These are phyloP conservation scores for Malassezia pachydermatis DNA, from an alignment of 1,284 basidiomycete genomes.

Conservation along the genomic window DNA sequence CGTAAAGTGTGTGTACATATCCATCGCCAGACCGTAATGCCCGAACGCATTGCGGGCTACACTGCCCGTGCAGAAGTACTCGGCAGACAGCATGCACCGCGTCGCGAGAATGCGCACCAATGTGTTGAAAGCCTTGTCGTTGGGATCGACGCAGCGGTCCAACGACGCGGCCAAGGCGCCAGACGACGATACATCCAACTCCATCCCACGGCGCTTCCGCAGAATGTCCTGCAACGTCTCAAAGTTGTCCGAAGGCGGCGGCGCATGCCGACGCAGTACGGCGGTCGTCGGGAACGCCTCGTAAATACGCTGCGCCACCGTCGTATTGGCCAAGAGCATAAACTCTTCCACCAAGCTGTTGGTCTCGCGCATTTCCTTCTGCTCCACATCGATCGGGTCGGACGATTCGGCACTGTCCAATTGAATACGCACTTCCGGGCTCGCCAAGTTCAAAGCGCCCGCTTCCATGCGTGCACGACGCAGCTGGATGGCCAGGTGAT, in stretches of 20 bases:
- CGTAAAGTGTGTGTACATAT: conserved; percentile 98
- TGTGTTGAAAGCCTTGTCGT: conserved; percentile 69
- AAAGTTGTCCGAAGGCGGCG: conserved; percentile 86
- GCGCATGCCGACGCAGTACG: conserved; percentile 82
- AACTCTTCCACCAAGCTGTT: conserved; percentile 98
- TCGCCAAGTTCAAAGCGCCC: conserved; percentile 90
- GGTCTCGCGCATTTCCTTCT: conserved; percentile 83
- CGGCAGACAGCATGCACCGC: conserved; percentile 92
- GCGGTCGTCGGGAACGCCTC: conserved; percentile 92
- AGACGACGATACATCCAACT: conserved; percentile 83
- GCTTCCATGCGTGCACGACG: conserved; percentile 78
- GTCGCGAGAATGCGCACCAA: conserved; percentile 98
- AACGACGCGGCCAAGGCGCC: conserved; percentile 79
- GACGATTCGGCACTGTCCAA: conserved; percentile 82
- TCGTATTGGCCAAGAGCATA: conserved; percentile 95
- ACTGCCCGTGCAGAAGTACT: conserved; percentile 93
- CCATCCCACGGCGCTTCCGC: conserved; percentile 69
- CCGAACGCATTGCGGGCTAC: conserved; percentile 84
- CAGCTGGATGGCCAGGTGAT: conserved; percentile 74
- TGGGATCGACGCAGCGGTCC: conserved; percentile 69
- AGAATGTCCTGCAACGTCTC: conserved; percentile 91
- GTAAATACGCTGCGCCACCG: conserved; percentile 81
- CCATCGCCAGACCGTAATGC: conserved; percentile 89
- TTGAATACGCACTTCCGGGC: conserved; percentile 91
- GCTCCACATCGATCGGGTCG: conserved; percentile 93